Evolutionary conservation across 1,284 basidiomycete genomes (phyloP), one percentile per base, ranked within the genome.

Genomic region (Rhodotorula sp.): DNA sequence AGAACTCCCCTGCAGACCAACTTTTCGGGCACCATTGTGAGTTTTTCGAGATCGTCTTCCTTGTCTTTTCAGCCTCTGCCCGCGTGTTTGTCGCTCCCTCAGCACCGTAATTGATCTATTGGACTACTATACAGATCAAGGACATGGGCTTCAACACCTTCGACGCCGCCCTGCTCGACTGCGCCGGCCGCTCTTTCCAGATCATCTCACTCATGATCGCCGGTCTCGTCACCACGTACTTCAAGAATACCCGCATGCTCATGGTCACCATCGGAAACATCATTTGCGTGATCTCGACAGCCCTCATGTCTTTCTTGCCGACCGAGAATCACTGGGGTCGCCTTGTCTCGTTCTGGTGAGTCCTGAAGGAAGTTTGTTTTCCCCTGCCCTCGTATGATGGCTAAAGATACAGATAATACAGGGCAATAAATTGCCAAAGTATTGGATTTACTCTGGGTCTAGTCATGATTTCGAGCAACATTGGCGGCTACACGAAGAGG

Each of bases 371-470:
- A n/a, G n/a, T n/a, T n/a, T n/a, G n/a, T n/a, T n/a, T n/a, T n/a
- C n/a, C n/a, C n/a, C n/a, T n/a, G n/a, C n/a, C n/a, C n/a, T n/a
- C n/a, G n/a, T n/a, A n/a, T n/a, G n/a, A n/a, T n/a, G n/a, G n/a
- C n/a, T n/a, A n/a, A n/a, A n/a, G n/a, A n/a, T n/a, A n/a, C n/a
- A n/a, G n/a, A n/a, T n/a, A n/a, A n/a, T n/a, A n/a, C n/a, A n/a
- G n/a, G n/a, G n/a, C n/a, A n/a, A n/a, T n/a, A n/a, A n/a, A n/a
- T 74, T 68, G 67, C 26, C 79, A 80, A 62, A 77, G 75, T 18
- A 76, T 80, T 67, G 79, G 79, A 14, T 80, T 80, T 77, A 79
- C 79, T 44, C 78, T 80, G 37, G 79, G 79, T 67, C 76, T 80
- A 37, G 80, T 80, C 68, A 80, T 80, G 80, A 75, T 80, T 55